Conservation (phyloP, 352 stramenopile genomes). For the Phytophthora boehmeriae region DNA sequence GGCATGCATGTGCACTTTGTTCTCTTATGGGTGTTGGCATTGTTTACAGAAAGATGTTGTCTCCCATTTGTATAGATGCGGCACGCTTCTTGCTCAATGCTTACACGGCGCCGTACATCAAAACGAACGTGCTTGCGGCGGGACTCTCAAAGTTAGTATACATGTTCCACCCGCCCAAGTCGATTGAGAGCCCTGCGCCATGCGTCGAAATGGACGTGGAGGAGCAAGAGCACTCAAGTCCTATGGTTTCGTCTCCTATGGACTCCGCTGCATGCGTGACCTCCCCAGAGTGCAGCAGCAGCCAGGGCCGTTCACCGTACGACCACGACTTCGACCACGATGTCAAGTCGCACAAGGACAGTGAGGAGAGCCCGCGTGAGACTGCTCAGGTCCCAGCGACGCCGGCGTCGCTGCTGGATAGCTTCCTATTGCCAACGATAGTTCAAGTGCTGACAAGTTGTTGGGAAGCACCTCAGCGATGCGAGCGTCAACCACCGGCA, state of each 20-base stretch:
- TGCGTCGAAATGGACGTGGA: conserved; percentile 50
- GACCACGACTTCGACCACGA: conserved; percentile 82
- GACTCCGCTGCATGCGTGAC: conserved; percentile 75
- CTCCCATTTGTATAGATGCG: conserved; percentile 73
- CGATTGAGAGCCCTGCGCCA: conserved; percentile 56
- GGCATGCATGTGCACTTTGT: conserved; percentile 42
- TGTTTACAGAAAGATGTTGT: conserved; percentile 73
- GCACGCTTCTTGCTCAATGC: conserved; percentile 77
- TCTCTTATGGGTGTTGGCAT: conserved; percentile 48
- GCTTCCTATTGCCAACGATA: conserved; percentile 68
- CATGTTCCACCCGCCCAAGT: conserved; percentile 66
- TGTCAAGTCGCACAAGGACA: conserved; percentile 55
- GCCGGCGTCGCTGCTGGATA: conserved; percentile 48
- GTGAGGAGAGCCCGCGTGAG: conserved; percentile 59
- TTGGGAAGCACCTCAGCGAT: conserved; percentile 44
- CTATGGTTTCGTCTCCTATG: conserved; percentile 57
- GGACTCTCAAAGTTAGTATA: conserved; percentile 80
- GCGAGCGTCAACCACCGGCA: conserved; percentile 29
- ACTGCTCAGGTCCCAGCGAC: conserved; percentile 45
- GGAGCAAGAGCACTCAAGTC: conserved; percentile 43
- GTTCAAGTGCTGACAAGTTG: conserved; percentile 83
- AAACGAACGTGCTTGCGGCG: conserved; percentile 71
- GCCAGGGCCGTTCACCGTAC: conserved; percentile 69
- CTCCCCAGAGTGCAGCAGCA: conserved; percentile 73
- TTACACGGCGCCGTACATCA: conserved; percentile 81